A percentile compares a stretch with the other conserved stretches of the same genome.
Evolutionary conservation across 2,329 filamentous ascomycete genomes (phyloP).

Genomic region (Ophiostoma angusticollis): DNA sequence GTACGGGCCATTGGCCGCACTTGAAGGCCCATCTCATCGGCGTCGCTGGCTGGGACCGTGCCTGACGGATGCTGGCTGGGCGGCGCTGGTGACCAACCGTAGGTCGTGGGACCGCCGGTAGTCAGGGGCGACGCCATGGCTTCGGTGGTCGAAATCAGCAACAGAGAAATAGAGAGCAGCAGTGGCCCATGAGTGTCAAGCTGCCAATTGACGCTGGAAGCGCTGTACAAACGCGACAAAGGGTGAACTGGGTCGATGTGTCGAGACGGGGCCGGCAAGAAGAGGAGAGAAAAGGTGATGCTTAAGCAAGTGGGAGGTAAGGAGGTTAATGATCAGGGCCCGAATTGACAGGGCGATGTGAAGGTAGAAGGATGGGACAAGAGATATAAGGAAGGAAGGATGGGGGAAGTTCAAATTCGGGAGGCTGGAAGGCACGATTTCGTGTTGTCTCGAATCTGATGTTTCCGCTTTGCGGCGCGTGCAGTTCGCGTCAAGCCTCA

Average conservation of each 20-base stretch:
- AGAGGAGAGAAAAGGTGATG: background rate
- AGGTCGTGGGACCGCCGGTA: constrained; percentile 8
- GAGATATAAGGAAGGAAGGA: background rate
- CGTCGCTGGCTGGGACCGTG: constrained; percentile 7
- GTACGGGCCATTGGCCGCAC: constrained; percentile 23
- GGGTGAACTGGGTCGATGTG: too few relatives aligned
- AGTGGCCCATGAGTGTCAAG: constrained; percentile 4
- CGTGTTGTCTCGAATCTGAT: background rate
- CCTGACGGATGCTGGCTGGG: constrained; percentile 3
- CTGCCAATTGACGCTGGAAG: background rate
- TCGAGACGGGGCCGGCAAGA: too few relatives aligned
- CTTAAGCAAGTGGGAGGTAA: background rate
- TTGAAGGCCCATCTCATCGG: constrained; percentile 20
- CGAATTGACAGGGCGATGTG: background rate
- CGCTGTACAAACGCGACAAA: background rate
- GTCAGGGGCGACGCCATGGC: constrained; percentile 15
- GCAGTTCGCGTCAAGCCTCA: constrained; percentile 11
- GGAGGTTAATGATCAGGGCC: background rate
- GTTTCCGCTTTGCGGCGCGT: constrained; percentile 9
- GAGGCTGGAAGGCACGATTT: constrained; percentile 11
- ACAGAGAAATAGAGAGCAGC: background rate
- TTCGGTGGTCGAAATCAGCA: background rate
- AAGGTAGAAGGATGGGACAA: background rate
- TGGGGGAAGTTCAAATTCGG: constrained; percentile 6
- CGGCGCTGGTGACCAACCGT: constrained; percentile 6